These are phyloP conservation scores for Solanum rostratum DNA, from an alignment of 257 asterid species.

Conservation along the genomic window DNA sequence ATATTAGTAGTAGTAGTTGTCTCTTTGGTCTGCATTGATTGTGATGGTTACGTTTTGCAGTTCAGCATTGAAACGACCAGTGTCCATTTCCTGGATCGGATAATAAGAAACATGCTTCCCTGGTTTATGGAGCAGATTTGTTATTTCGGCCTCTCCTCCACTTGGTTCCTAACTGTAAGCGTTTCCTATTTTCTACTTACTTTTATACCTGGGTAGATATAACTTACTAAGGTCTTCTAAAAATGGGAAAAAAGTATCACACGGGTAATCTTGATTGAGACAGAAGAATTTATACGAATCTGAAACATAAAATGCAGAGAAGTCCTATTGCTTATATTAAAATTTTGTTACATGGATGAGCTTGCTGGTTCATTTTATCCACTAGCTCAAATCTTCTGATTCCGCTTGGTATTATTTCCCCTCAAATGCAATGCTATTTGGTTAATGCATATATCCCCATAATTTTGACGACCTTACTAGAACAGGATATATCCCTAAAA, in stretches of 20 bases:
- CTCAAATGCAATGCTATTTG: too few relatives aligned
- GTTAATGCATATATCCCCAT: background rate
- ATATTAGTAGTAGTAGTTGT: background rate
- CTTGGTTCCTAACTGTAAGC: background rate
- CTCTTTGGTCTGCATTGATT: background rate
- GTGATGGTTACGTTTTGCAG: constrained; percentile 21
- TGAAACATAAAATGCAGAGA: background rate
- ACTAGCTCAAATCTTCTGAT: too few relatives aligned
- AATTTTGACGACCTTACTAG: background rate
- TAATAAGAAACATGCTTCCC: constrained; percentile 77
- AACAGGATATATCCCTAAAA: background rate
- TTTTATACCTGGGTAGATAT: background rate
- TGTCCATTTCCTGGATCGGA: constrained; percentile 65
- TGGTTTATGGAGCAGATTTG: constrained; percentile 76
- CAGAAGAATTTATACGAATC: background rate
- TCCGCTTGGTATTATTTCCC: too few relatives aligned
- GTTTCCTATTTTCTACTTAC: background rate
- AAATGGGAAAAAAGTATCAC: background rate
- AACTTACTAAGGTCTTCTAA: too few relatives aligned
- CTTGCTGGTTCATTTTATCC: too few relatives aligned
- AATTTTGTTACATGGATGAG: too few relatives aligned
- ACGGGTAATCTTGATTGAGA: background rate
- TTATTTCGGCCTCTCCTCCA: background rate
- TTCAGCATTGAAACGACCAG: constrained; percentile 82
- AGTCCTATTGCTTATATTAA: too few relatives aligned